Base-by-base conservation (phyloP, 495 filamentous ascomycete species). In the Lophiostoma macrostomum region DNA sequence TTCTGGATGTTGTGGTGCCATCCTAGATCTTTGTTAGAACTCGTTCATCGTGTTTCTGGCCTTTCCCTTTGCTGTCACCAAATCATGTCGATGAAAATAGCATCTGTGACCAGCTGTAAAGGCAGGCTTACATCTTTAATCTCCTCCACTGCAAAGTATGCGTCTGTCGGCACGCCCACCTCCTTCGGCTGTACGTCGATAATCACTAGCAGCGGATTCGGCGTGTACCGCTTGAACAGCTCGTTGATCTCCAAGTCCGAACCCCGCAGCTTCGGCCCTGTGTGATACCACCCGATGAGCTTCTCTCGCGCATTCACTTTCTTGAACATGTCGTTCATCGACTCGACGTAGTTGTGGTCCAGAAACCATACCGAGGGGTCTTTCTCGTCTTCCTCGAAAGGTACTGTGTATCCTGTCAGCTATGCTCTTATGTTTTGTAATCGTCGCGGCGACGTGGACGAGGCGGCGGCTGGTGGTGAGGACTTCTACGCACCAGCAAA, bases 251-350 rank as follows among this genome's bases (percentile, higher is more conserved):
- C 90, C 62, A 97, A 79, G 79, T 98, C 93, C 32, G 91, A 95
- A 47, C 91, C 94, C 60, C 93, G 84, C 63, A 98, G 77, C 76
- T 98, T 98, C 19, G 93, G 93, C 41, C 93, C 93, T 7, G 94
- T 95, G 71, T 98, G 93, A 73, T 98, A 98, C 93, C 93, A 98
- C 71, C 93, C 93, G 76, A 98, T 91, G 67, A 98, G 79, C 83
- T 98, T 98, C 75, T 98, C 93, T 47, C 90, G 78, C 50, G 93
- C 93, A 77, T 98, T 98, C 76, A 98, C 90, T 74, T 97, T 97
- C 80, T 98, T 98, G 79, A 98, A 98, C 93, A 98, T 98, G 73
- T 98, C 93, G 78, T 91, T 93, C 93, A 98, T 98, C 58, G 85
- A 88, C 73, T 98, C 94, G 70, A 98, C 87, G 66, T 96, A 98